Base-by-base conservation (phyloP, 2,329 filamentous ascomycete genomes). In the Chaetomium sp. region DNA sequence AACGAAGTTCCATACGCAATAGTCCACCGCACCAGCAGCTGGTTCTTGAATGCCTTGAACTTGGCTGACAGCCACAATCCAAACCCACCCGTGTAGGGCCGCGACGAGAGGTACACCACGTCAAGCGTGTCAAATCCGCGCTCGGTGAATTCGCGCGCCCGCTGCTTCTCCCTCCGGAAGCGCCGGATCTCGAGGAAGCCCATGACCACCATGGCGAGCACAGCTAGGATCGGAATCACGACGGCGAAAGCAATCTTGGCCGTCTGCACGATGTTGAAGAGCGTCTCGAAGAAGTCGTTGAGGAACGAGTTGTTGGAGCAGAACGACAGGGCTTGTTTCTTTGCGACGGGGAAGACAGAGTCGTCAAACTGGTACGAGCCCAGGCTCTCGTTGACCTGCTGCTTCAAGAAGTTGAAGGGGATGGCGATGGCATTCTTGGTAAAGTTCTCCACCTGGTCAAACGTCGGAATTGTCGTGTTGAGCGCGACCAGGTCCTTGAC, bases 1-100 rank as follows among this genome's bases (percentile, higher is more conserved):
- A 87, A 73, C 0, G 91, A 91, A 0, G 91, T 96, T n/a, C 85
- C 85, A 68, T 96, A 96, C 7, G 91, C 88, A 60, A 94, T 76
- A 52, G 84, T 82, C 91, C 91, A 96, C 59, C 91, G 84, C 8
- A 85, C 79, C 43, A 96, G 78, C 46, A 88, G 81, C 69, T 90
- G 86, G 51, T 82, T 79, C 62, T 86, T 73, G 70, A 81, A 71
- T 52, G 80, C 38, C 14, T 32, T 81, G 71, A 92, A 84, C 56
- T 76, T 79, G 51, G 79, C 79, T 6, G 88, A 82, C 19, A 88
- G 64, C 71, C 81, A 86, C 68, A 96, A 80, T 42, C 91, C 92
- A 34, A 80, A 74, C 1, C 79, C 78, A 1, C 89, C 82, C 1
- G 90, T 89, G 64, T 86, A 83, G 1, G 92, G 91, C 27, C 90